Percentiles rank a stretch among this genome's conserved stretches.
phyloP scores from a whole-genome alignment of 768 basidiomycete genomes.

The Boletus insuetus region DNA sequence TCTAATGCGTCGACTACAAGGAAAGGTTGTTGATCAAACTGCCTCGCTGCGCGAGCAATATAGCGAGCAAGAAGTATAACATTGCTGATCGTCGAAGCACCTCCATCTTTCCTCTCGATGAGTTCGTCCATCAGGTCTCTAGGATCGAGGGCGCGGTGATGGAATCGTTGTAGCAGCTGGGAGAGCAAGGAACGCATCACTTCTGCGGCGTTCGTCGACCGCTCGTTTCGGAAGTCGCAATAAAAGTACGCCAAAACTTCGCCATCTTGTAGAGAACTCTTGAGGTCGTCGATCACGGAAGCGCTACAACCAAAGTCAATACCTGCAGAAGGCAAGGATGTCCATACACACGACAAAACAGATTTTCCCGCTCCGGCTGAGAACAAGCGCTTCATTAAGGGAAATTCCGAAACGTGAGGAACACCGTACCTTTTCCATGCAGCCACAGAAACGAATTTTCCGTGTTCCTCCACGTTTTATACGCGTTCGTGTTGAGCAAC shows the following conservation, averaged over 20 bases:
- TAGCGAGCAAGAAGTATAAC: not conserved
- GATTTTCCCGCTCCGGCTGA: constrained; percentile 18
- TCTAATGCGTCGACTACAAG: constrained; percentile 16
- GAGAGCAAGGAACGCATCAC: constrained; percentile 17
- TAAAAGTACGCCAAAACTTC: constrained; percentile 16
- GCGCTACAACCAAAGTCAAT: constrained; percentile 3
- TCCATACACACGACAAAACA: constrained; percentile 6
- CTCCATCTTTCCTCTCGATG: not conserved
- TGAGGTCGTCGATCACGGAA: constrained; percentile 10
- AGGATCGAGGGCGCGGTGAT: not conserved
- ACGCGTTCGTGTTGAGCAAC: constrained; percentile 1
- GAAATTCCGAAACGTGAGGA: not conserved
- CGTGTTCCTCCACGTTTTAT: constrained; percentile 1
- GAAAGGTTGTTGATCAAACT: not conserved
- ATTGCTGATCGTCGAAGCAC: not conserved
- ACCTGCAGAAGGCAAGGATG: accelerated
- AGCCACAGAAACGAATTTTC: constrained; percentile 9
- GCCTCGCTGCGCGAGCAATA: not conserved
- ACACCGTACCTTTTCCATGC: constrained; percentile 11
- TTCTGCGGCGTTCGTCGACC: not conserved
- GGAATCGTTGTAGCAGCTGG: constrained; percentile 8
- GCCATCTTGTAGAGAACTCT: not conserved
- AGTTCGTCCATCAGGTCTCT: not conserved
- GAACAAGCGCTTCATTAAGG: not conserved
- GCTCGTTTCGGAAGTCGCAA: constrained; percentile 14